A percentile compares a stretch with the other conserved stretches of the same genome.
Evolutionary conservation across 306 rosid genomes (phyloP).

Genomic region (Fragaria ananassa): DNA sequence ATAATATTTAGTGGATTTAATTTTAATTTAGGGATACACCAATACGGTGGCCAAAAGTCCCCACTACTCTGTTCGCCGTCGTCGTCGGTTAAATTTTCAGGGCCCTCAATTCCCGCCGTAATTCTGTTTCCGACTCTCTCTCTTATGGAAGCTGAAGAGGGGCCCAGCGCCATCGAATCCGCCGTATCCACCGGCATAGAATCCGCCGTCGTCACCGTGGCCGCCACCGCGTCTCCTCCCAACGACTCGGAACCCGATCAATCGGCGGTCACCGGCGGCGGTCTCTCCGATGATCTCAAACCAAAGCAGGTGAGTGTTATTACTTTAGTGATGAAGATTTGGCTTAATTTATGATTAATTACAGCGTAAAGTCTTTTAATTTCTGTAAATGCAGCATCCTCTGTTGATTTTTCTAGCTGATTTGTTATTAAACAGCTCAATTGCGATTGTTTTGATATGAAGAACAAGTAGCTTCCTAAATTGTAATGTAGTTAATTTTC

Average conservation of each 20-base stretch:
- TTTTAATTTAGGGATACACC: not conserved
- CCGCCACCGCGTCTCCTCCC: too few species aligned
- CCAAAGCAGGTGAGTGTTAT: slow-evolving; percentile 17
- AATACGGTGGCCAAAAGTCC: too few species aligned
- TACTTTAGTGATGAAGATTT: too few species aligned
- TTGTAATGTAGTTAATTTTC: too few species aligned
- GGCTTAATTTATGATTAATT: not conserved
- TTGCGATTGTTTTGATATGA: too few species aligned
- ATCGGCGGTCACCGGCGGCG: slow-evolving; percentile 29
- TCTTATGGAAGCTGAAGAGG: not conserved
- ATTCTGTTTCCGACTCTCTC: too few species aligned
- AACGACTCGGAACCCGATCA: slow-evolving; percentile 32
- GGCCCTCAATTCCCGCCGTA: not conserved
- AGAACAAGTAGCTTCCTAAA: not conserved
- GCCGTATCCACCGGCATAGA: not conserved
- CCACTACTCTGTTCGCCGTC: not conserved
- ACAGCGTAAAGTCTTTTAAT: not conserved
- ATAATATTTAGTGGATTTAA: not conserved
- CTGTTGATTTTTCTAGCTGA: too few species aligned
- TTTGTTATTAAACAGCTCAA: too few species aligned
- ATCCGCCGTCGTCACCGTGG: too few species aligned
- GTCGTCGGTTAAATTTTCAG: not conserved
- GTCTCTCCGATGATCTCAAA: slow-evolving; percentile 70
- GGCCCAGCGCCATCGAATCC: not conserved
- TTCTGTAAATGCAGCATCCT: not conserved